Evolutionary conservation across 805 yeast genomes (phyloP).

Genomic region (Candida quercuum): DNA sequence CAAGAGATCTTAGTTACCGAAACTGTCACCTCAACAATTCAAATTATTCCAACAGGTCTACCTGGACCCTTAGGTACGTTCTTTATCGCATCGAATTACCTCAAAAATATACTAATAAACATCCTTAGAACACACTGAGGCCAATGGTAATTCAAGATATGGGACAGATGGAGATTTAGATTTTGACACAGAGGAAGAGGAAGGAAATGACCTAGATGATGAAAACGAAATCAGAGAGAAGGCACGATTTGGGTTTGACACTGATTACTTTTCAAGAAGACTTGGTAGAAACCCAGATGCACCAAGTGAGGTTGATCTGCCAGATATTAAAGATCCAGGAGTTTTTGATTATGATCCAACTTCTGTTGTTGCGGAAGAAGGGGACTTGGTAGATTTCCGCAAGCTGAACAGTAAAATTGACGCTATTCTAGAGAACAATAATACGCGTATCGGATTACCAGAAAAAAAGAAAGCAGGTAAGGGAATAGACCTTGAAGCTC

Average conservation of each 20-base stretch:
- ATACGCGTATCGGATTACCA: no score
- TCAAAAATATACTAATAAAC: no score
- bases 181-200: not conserved
- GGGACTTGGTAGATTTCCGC: not conserved
- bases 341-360: not conserved
- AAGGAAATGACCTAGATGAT: not conserved
- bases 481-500: no score
- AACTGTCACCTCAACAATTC: not conserved
- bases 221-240: not conserved
- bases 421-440: no score
- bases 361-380: not conserved
- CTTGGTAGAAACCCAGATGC: slow-evolving; percentile 1
- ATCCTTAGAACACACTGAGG: no score
- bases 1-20: slow-evolving; percentile 2
- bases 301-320: not conserved
- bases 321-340: not conserved
- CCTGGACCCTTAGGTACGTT: not conserved
- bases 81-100: not conserved
- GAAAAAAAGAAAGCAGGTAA: not conserved
- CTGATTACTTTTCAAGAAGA: slow-evolving; percentile 7
- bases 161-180: not conserved
- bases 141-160: not conserved
- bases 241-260: slow-evolving; percentile 6
- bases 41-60: not conserved
- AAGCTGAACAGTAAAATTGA: not conserved